phyloP scores from a whole-genome alignment of 1,284 basidiomycete species.

The Tylopilus sp. region DNA sequence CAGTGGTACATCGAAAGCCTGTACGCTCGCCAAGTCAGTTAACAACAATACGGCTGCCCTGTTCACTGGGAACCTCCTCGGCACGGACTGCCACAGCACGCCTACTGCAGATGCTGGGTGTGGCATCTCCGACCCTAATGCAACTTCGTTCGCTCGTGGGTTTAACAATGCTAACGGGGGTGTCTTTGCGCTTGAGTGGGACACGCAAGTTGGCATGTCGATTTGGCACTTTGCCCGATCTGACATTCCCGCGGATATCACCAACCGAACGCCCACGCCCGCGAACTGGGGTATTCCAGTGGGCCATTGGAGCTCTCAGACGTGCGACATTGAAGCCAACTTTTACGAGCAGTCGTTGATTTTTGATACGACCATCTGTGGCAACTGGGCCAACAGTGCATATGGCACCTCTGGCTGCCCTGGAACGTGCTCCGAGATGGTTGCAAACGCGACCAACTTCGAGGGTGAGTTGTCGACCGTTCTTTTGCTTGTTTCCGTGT shows the following conservation, averaged over 20 bases:
- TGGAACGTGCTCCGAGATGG: constrained; percentile 63
- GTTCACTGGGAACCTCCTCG: constrained; percentile 34
- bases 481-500: not conserved
- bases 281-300: constrained; percentile 62
- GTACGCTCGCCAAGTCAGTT: constrained; percentile 15
- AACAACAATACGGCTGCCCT: not conserved
- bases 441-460: constrained; percentile 65
- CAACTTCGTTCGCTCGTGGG: constrained; percentile 58
- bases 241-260: constrained; percentile 69
- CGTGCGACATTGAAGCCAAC: constrained; percentile 63
- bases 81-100: constrained; percentile 42
- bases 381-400: constrained; percentile 56
- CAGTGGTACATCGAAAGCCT: constrained; percentile 37
- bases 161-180: constrained; percentile 72
- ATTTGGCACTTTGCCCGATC: constrained; percentile 75
- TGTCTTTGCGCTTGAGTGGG: constrained; percentile 74
- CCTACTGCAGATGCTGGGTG: constrained; percentile 48
- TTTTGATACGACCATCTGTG: constrained; percentile 61
- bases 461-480: constrained; percentile 41
- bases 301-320: constrained; percentile 59
- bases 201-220: constrained; percentile 55
- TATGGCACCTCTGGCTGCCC: constrained; percentile 60
- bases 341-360: constrained; percentile 69
- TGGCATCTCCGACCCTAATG: constrained; percentile 39
- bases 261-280: constrained; percentile 53